A percentile compares a stretch with the other conserved stretches of the same genome.
Conservation (phyloP, 345 rosid genomes). For the Lepidium sativum region DNA sequence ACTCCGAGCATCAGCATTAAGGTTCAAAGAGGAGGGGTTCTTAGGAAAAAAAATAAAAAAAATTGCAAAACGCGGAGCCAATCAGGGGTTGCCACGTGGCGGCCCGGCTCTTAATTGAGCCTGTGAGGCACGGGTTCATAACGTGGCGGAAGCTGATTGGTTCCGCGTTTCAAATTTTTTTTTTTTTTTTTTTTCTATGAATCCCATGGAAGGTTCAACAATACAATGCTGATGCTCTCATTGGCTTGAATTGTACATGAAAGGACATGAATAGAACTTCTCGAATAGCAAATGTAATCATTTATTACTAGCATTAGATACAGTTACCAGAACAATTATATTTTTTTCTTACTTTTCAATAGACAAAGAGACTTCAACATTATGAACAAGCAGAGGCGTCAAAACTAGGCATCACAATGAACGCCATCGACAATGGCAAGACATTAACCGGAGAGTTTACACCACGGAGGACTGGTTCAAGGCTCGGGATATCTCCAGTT, state of each 20-base stretch:
- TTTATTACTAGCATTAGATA: slow-evolving; percentile 12
- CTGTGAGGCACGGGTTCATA: too few relatives aligned
- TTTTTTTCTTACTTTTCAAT: not conserved
- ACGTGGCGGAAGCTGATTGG: too few relatives aligned
- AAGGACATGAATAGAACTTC: not conserved
- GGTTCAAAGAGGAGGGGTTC: too few relatives aligned
- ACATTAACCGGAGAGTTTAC: slow-evolving; percentile 45
- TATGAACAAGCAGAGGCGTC: slow-evolving; percentile 62
- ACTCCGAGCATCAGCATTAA: too few relatives aligned
- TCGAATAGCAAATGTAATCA: not conserved
- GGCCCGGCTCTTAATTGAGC: too few relatives aligned
- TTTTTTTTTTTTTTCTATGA: too few relatives aligned
- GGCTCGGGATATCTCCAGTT: slow-evolving; percentile 46
- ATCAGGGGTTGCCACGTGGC: too few relatives aligned
- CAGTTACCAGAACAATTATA: slow-evolving; percentile 25
- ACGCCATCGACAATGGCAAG: slow-evolving; percentile 55
- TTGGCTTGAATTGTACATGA: not conserved
- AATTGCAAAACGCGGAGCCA: too few relatives aligned
- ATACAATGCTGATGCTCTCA: too few relatives aligned
- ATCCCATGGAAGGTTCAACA: too few relatives aligned
- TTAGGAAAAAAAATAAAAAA: too few relatives aligned
- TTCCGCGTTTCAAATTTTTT: too few relatives aligned
- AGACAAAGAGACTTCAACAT: not conserved
- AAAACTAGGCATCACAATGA: slow-evolving; percentile 68
- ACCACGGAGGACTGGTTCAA: slow-evolving; percentile 45